These are phyloP conservation scores for Clitopilus hobsonii DNA, from an alignment of 768 basidiomycete genomes.

Conservation along the genomic window DNA sequence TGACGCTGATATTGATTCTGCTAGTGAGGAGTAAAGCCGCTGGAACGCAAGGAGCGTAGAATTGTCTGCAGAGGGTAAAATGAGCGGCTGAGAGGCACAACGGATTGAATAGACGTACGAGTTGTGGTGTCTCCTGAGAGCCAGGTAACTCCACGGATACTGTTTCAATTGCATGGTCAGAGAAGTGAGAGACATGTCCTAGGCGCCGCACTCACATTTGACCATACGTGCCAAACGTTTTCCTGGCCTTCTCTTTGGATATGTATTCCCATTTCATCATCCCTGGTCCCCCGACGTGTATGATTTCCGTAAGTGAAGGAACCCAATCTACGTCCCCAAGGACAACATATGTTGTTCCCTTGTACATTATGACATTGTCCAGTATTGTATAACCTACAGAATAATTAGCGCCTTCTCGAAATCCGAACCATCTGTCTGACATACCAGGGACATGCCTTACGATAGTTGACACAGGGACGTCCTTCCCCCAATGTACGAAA, in stretches of 20 bases:
- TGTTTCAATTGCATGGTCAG: constrained; percentile 17
- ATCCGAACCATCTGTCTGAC: constrained; percentile 12
- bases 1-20: constrained; percentile 33
- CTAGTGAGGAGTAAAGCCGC: constrained; percentile 68
- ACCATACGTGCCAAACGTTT: constrained; percentile 46
- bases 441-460: constrained; percentile 64
- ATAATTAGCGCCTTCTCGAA: constrained; percentile 1
- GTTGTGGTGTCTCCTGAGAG: constrained; percentile 50
- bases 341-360: constrained; percentile 71
- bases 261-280: constrained; percentile 58
- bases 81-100: no score
- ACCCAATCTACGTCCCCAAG: constrained; percentile 60
- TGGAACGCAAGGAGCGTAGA: constrained; percentile 74
- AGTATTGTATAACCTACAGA: constrained; percentile 74
- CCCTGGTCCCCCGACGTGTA: constrained; percentile 32
- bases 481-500: constrained; percentile 48
- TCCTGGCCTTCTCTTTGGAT: constrained; percentile 42
- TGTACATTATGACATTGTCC: constrained; percentile 74
- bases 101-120: constrained; percentile 31
- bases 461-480: constrained; percentile 52
- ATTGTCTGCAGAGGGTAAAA: constrained; percentile 53
- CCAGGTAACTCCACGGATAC: constrained; percentile 69
- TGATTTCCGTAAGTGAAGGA: constrained; percentile 50
- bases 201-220: constrained; percentile 36
- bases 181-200: not conserved